Evolutionary conservation across 345 rosid species (phyloP), one percentile per base, ranked within the genome.

Genomic region (Bretschneidera sinensis): DNA sequence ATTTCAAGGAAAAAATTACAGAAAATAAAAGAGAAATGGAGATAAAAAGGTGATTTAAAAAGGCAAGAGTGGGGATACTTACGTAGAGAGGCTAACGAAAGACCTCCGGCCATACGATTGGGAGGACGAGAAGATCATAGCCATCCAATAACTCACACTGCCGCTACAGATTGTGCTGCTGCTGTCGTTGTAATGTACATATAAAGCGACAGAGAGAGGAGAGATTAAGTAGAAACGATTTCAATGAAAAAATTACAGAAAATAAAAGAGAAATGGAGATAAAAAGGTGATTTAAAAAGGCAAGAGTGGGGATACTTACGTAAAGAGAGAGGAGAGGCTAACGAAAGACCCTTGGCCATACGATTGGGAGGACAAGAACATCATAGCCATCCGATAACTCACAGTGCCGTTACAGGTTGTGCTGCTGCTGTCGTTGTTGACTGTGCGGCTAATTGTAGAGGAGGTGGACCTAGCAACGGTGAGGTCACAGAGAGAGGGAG

Each of bases 351-450:
- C 71, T 73, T 39, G 50, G 68, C 70, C 76, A 79, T 68, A 75
- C 64, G 83, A 78, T 70, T 47, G n/a, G 43, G 20, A 34, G 48
- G 55, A 54, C 55, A 64, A 73, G 64, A 68, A 73, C 80, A 77
- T 75, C 73, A 59, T 54, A 62, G 65, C 74, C 76, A 83, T 68
- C 72, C 52, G 72, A 68, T 78, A n/a, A n/a, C n/a, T n/a, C n/a
- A n/a, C n/a, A n/a, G n/a, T n/a, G n/a, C n/a, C n/a, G n/a, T n/a
- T n/a, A n/a, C n/a, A n/a, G n/a, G n/a, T n/a, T n/a, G n/a, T n/a
- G n/a, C n/a, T n/a, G n/a, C n/a, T n/a, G n/a, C n/a, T n/a, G n/a
- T n/a, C n/a, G n/a, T n/a, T n/a, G n/a, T n/a, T n/a, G n/a, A n/a
- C n/a, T n/a, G n/a, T n/a, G n/a, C n/a, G n/a, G n/a, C n/a, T n/a